Evolutionary conservation across 805 yeast genomes (phyloP).

Genomic region (Cyberlindnera meyerae): DNA sequence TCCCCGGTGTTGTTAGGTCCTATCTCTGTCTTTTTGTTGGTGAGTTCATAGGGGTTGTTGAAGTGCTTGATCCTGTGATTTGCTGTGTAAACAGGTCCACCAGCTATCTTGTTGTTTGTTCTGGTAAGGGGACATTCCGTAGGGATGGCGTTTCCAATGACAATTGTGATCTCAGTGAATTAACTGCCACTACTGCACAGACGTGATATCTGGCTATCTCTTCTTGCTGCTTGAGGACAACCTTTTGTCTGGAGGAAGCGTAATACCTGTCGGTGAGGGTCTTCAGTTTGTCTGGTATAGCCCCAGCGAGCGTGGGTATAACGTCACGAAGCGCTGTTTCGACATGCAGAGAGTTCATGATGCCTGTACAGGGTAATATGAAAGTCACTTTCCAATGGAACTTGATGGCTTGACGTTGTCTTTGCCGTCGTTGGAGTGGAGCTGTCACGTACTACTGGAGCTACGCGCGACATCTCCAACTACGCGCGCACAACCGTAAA

Average conservation of each 20-base stretch:
- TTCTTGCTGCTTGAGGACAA: constrained; percentile 44
- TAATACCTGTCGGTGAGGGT: constrained; percentile 29
- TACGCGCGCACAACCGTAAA: no score
- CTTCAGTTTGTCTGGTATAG: constrained; percentile 38
- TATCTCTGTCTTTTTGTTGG: constrained; percentile 13
- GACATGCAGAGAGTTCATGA: constrained; percentile 10
- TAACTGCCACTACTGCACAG: constrained; percentile 59
- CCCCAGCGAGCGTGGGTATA: constrained; percentile 42
- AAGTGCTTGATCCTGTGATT: constrained; percentile 3
- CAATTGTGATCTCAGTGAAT: constrained; percentile 38
- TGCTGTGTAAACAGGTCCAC: constrained; percentile 7
- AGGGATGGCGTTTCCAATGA: constrained; percentile 45
- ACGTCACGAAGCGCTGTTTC: constrained; percentile 42
- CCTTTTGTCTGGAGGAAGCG: constrained; percentile 46
- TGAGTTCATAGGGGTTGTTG: constrained; percentile 14
- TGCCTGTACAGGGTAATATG: not conserved
- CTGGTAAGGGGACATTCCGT: constrained; percentile 56
- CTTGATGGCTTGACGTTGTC: no score
- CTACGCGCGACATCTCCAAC: no score
- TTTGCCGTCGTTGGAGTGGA: no score
- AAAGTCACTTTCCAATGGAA: no score
- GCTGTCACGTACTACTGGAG: no score
- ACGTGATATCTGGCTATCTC: constrained; percentile 66
- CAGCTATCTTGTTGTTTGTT: constrained; percentile 34
- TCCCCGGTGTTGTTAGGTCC: not conserved